These are phyloP conservation scores for Diaporthe ampelina DNA, from an alignment of 2,329 filamentous ascomycete genomes.

Conservation along the genomic window DNA sequence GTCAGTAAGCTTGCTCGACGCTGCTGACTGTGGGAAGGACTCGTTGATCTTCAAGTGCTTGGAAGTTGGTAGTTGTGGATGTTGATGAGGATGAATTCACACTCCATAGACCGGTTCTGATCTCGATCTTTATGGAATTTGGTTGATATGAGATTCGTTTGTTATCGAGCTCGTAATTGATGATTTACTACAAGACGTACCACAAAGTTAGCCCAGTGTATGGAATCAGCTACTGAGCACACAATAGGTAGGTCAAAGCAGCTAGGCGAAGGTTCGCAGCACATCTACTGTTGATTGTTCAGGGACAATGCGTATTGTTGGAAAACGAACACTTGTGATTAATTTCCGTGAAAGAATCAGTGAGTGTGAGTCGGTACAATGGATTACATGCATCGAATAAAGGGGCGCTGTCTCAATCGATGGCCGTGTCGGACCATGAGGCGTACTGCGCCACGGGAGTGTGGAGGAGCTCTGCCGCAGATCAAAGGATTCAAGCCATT, in stretches of 20 bases:
- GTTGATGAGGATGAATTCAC: background rate
- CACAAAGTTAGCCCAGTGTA: no score
- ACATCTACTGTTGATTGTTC: background rate
- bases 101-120: background rate
- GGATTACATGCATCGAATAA: no score
- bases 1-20: background rate
- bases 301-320: background rate
- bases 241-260: background rate
- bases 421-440: no score
- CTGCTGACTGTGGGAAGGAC: background rate
- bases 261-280: background rate
- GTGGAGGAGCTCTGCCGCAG: background rate
- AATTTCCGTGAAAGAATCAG: no score
- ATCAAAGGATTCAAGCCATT: background rate
- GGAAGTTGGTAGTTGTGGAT: background rate
- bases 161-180: background rate
- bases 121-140: background rate
- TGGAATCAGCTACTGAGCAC: background rate
- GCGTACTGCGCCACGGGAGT: no score
- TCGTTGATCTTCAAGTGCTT: background rate
- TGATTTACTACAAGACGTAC: background rate
- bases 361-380: no score
- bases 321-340: background rate
- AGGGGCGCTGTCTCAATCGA: no score
- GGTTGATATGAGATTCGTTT: fast-evolving